Conservation (phyloP, 2,329 filamentous ascomycete genomes). For the Penicillium sp. region DNA sequence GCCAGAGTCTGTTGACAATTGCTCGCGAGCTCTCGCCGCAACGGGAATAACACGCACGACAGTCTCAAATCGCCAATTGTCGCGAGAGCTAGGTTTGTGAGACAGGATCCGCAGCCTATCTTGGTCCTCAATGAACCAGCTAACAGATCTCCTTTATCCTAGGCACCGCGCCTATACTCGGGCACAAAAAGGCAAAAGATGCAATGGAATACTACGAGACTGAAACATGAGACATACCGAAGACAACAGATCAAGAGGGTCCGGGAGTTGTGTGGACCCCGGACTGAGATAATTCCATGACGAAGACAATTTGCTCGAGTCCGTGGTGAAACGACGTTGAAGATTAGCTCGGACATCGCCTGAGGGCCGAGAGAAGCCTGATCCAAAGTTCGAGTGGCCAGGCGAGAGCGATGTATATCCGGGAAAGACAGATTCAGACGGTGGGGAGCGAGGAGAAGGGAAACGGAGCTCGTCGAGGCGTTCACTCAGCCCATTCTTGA, state of each 20-base stretch:
- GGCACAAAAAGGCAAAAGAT: not conserved
- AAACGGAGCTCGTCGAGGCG: constrained; percentile 80
- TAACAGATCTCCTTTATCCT: not conserved
- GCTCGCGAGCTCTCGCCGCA: not conserved
- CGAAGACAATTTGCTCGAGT: constrained; percentile 74
- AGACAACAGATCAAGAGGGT: constrained; percentile 56
- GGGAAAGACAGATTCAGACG: constrained; percentile 74
- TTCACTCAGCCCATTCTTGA: constrained; percentile 63
- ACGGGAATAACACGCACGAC: not conserved
- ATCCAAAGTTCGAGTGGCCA: constrained; percentile 64
- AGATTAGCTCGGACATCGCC: constrained; percentile 75
- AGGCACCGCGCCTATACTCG: not conserved
- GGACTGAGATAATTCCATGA: constrained; percentile 68
- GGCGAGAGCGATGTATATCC: constrained; percentile 74
- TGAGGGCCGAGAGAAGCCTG: constrained; percentile 56
- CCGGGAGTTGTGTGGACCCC: constrained; percentile 56
- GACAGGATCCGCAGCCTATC: not conserved
- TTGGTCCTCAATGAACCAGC: not conserved
- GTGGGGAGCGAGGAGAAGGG: constrained; percentile 73
- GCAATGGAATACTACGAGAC: constrained; percentile 4
- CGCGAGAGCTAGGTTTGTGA: not conserved
- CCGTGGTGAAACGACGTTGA: constrained; percentile 91
- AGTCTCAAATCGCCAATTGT: not conserved
- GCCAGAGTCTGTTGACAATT: not conserved
- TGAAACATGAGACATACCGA: constrained; percentile 48